Evolutionary conservation across 2,329 filamentous ascomycete genomes (phyloP).

Genomic region (Diplodia corticola): DNA sequence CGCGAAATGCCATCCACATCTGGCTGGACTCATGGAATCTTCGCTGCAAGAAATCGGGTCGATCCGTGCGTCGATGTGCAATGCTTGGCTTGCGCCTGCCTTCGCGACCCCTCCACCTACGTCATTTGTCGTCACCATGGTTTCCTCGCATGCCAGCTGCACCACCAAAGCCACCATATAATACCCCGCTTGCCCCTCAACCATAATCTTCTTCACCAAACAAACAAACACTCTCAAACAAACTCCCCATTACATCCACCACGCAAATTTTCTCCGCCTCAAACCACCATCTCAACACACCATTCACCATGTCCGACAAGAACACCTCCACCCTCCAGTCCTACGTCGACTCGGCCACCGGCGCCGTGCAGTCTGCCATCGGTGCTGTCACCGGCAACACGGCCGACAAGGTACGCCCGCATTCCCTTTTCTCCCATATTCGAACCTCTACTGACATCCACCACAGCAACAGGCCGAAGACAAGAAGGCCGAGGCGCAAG

Average conservation of each 20-base stretch:
- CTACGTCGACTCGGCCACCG: constrained; percentile 63
- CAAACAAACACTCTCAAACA: background rate
- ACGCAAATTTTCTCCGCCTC: background rate
- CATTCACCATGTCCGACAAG: constrained; percentile 52
- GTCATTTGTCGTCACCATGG: constrained; percentile 1
- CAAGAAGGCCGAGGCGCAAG: constrained; percentile 64
- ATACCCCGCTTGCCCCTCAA: background rate
- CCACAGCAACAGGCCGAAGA: constrained; percentile 59
- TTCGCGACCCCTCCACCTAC: constrained; percentile 15
- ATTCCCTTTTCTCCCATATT: background rate
- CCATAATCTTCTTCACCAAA: background rate
- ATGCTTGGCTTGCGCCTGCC: background rate
- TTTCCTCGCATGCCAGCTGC: background rate
- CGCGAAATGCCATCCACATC: background rate
- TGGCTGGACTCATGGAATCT: background rate
- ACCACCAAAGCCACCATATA: background rate
- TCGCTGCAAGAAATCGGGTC: background rate
- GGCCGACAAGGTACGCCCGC: constrained; percentile 58
- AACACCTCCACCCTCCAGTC: constrained; percentile 77
- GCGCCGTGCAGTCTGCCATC: constrained; percentile 69
- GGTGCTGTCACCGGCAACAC: constrained; percentile 73
- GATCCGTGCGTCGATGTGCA: constrained; percentile 14
- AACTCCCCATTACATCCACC: background rate
- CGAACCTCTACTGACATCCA: constrained; percentile 30
- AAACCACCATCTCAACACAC: background rate